Evolutionary conservation across 2,329 filamentous ascomycete species (phyloP), one percentile per base, ranked within the genome.

Genomic region (Colletotrichum lini): DNA sequence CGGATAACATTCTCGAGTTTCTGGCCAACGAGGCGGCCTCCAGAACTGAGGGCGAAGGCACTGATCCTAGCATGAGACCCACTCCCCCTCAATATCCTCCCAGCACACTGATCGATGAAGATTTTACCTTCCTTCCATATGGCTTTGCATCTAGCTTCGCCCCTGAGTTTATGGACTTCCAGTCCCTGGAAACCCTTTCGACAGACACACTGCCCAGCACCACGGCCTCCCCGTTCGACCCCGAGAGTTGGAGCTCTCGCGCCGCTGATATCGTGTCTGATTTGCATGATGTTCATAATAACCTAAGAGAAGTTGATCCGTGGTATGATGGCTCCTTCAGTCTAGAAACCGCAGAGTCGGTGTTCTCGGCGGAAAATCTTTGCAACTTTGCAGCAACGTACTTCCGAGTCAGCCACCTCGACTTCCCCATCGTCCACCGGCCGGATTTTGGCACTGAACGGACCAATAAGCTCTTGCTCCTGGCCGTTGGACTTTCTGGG

Each of bases 341-440:
- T 66, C 10, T 58, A 26, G 42, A 50, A 35, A 64, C 73, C 18
- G 74, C 77, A 3, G 49, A 38, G 2, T 70, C 62, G 3, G 69
- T 75, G 23, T 75, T 79, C 64, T 73, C 74, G 13, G 56, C 70
- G 1, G n/a, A 67, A 8, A 76, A 74, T 65, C 62, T 75, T 23
- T 72, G 70, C 18, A 26, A 44, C 10, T 77, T 78, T 50, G 65
- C 75, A 3, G 53, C 71, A 1, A 70, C 71, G n/a, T 78, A 75
- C 70, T 79, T 77, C 68, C 75, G 74, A 10, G 65, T 75, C 30
- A 77, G 73, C 42, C 77, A 79, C 58, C 66, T 61, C 12, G 76
- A 79, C 68, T 75, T 79, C 13, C 78, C 78, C 26, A 61, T 79
- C 21, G 35, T 77, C 2, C 78, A 79, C 73, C 73, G 74, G 8